Evolutionary conservation across 2,329 filamentous ascomycete genomes (phyloP).

Genomic region (Elsinoe fawcettii): DNA sequence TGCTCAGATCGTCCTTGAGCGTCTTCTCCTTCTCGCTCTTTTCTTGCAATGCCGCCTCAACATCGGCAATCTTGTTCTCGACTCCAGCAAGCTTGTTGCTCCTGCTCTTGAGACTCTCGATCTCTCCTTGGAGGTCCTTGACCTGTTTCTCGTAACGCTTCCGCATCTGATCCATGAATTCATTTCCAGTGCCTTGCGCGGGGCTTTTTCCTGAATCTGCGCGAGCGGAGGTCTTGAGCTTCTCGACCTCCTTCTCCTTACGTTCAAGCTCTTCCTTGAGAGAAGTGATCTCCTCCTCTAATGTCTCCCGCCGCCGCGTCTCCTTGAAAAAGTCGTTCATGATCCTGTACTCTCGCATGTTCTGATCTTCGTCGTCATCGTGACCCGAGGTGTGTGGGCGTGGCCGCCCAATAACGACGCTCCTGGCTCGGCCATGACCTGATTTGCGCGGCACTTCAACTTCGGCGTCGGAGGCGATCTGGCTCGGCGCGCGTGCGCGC

Average conservation of each 20-base stretch:
- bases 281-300: constrained; percentile 16
- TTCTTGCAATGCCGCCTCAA: constrained; percentile 26
- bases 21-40: constrained; percentile 27
- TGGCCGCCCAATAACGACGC: constrained; percentile 15
- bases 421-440: constrained; percentile 17
- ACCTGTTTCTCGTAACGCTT: constrained; percentile 12
- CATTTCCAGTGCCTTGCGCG: background rate
- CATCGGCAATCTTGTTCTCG: constrained; percentile 27
- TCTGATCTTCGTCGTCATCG: constrained; percentile 17
- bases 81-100: constrained; percentile 24
- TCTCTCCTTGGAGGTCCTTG: constrained; percentile 18
- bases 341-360: constrained; percentile 17
- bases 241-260: constrained; percentile 11
- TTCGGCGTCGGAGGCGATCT: constrained; percentile 17
- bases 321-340: constrained; percentile 20
- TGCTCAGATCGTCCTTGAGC: constrained; percentile 24
- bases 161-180: constrained; percentile 9
- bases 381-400: constrained; percentile 12
- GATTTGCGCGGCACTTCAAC: constrained; percentile 15
- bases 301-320: constrained; percentile 15
- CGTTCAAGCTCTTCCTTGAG: constrained; percentile 16
- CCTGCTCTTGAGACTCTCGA: constrained; percentile 23
- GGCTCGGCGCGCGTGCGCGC: background rate
- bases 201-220: background rate
- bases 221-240: background rate